Conservation (phyloP, 2,329 filamentous ascomycete genomes). For the Trichoderma afroharzianum region DNA sequence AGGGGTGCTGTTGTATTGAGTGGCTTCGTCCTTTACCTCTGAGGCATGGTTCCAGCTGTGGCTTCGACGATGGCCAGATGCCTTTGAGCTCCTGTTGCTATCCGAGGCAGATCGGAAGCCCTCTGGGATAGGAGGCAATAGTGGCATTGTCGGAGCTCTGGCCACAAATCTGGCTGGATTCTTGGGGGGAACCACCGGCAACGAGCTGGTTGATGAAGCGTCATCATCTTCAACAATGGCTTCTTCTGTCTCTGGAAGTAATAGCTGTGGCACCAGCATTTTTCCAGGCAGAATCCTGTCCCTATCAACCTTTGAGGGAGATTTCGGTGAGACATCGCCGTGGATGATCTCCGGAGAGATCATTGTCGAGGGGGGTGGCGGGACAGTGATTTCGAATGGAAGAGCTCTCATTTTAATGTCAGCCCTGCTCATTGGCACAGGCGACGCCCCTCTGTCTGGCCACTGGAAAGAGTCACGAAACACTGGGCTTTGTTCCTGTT, state of each 20-base stretch:
- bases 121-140: constrained; percentile 28
- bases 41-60: constrained; percentile 28
- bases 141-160: constrained; percentile 11
- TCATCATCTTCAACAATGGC: constrained; percentile 15
- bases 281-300: neutral
- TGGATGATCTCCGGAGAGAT: constrained; percentile 10
- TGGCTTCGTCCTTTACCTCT: constrained; percentile 38
- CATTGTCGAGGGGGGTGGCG: constrained; percentile 8
- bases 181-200: constrained; percentile 21
- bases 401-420: constrained; percentile 8
- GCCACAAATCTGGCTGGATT: constrained; percentile 22
- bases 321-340: constrained; percentile 11
- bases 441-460: neutral
- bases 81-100: constrained; percentile 12
- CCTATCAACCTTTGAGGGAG: constrained; percentile 8
- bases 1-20: constrained; percentile 47
- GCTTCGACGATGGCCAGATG: constrained; percentile 6
- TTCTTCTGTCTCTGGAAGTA: neutral
- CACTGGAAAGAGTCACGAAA: constrained; percentile 11
- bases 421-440: constrained; percentile 2
- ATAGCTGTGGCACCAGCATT: neutral
- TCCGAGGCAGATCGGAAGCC: constrained; percentile 18
- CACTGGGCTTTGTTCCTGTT: neutral
- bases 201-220: neutral
- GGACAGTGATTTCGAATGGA: constrained; percentile 15